Evolutionary conservation across 2,329 filamentous ascomycete genomes (phyloP).

Genomic region (Phaeophleospora eucalypticola): DNA sequence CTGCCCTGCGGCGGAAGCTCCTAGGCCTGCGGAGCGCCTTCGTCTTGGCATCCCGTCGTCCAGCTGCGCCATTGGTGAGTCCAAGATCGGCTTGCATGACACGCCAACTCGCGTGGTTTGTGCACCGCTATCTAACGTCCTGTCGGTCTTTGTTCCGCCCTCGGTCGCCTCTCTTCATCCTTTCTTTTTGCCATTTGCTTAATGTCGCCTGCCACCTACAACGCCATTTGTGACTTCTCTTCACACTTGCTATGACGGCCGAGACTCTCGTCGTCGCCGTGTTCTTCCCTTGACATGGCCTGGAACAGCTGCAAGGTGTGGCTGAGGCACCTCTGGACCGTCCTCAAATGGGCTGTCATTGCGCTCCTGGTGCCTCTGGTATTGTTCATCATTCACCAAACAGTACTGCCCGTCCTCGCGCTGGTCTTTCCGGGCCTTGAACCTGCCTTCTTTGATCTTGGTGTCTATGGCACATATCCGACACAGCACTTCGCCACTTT

Average conservation of each 20-base stretch:
- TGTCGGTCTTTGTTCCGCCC: not conserved
- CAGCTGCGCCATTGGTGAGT: not conserved
- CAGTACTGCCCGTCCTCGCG: constrained; percentile 28
- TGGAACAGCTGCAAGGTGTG: not conserved
- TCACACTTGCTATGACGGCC: not conserved
- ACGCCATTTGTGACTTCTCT: not conserved
- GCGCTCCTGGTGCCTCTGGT: constrained; percentile 7
- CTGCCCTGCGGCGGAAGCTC: not conserved
- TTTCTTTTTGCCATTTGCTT: not conserved
- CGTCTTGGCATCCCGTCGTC: not conserved
- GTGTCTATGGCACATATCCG: constrained; percentile 31
- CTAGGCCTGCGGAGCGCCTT: not conserved
- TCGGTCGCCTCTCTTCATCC: not conserved
- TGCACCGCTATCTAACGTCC: not conserved
- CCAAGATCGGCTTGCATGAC: not conserved
- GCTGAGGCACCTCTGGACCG: constrained; percentile 9
- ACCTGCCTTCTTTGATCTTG: constrained; percentile 30
- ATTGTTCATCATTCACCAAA: constrained; percentile 25
- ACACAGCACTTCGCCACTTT: constrained; percentile 27
- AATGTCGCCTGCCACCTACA: too few species aligned
- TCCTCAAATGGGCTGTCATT: constrained; percentile 9
- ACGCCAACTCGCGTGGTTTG: not conserved
- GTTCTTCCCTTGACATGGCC: not conserved
- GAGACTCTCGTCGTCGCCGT: not conserved
- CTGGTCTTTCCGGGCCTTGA: constrained; percentile 28